These are phyloP conservation scores for Myriosclerotinia duriaeana DNA, from an alignment of 2,329 filamentous ascomycete species.

Conservation along the genomic window DNA sequence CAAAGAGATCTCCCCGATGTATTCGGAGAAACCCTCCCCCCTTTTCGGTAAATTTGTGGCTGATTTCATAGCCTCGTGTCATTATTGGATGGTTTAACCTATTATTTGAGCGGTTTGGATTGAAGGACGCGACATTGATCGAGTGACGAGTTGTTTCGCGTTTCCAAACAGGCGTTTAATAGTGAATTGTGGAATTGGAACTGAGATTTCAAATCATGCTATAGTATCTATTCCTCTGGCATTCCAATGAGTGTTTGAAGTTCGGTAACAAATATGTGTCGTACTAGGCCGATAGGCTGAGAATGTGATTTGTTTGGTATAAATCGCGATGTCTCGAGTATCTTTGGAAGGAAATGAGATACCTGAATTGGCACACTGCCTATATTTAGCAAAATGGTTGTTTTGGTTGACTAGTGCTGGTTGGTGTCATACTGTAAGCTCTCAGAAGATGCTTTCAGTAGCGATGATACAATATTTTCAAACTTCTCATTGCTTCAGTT, in stretches of 20 bases:
- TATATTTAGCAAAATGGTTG: neutral
- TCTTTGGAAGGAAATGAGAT: neutral
- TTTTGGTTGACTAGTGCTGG: no score
- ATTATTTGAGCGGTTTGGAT: neutral
- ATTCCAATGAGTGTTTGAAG: neutral
- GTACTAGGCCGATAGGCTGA: neutral
- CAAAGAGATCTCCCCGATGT: neutral
- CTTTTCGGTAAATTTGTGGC: no score
- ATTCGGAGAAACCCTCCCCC: no score
- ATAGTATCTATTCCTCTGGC: neutral
- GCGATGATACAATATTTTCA: neutral
- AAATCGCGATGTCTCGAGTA: neutral
- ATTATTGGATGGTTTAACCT: no score
- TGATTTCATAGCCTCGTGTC: no score
- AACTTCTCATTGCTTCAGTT: no score
- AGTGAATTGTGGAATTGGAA: neutral
- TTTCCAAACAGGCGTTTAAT: neutral
- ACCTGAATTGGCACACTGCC: neutral
- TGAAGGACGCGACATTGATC: neutral
- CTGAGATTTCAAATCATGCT: neutral
- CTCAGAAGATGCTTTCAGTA: neutral
- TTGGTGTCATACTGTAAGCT: neutral
- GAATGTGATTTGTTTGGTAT: neutral
- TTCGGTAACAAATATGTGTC: neutral
- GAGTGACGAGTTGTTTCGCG: neutral